Evolutionary conservation across 257 asterid genomes (phyloP), one percentile per base, ranked within the genome.

Genomic region (Forsythia suspensa): DNA sequence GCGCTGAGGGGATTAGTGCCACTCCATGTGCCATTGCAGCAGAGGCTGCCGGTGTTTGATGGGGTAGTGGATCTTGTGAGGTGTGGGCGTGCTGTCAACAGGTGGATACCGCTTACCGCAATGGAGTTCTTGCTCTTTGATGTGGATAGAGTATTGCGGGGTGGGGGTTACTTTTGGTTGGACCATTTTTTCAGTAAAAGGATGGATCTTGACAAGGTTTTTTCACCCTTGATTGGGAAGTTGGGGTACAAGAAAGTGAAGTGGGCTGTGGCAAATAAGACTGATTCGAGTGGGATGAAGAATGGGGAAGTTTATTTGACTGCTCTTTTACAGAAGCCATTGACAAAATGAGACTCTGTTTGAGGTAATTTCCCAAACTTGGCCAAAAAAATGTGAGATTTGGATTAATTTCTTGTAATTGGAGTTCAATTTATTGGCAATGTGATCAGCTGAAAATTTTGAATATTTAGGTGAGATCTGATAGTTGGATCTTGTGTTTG

Each of bases 231-330:
- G 91, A 90, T 95, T 39, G 92, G 95, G 80, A 93, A 90, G 72
- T 57, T 95, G 81, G 97, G 95, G 72, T 95, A 91, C 90, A 95
- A 86, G 97, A 95, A 90, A 85, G 97, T 95, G 83, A 95, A 95
- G 76, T 95, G 99, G 99, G 96, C 97, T 13, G 99, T 92, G 41
- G 94, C 85, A 6, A 76, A 80, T 78, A 95, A 95, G 90, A 84
- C 76, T 43, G 98, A 95, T 90, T 41, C 91, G 0, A 87, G 92
- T 79, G 97, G 97, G 34, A 59, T 92, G 77, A 93, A 93, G 92
- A 92, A 92, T 84, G 97, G 93, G 2, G 99, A 95, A 80, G 93
- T 93, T 70, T 95, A 88, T 80, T 81, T 93, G 91, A 92, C 98
- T 43, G 97, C 99, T 3, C 96, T 95, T 70, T 61, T 95, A 85